These are phyloP conservation scores for Colletotrichum karsti DNA, from an alignment of 2,329 filamentous ascomycete species.

Conservation along the genomic window DNA sequence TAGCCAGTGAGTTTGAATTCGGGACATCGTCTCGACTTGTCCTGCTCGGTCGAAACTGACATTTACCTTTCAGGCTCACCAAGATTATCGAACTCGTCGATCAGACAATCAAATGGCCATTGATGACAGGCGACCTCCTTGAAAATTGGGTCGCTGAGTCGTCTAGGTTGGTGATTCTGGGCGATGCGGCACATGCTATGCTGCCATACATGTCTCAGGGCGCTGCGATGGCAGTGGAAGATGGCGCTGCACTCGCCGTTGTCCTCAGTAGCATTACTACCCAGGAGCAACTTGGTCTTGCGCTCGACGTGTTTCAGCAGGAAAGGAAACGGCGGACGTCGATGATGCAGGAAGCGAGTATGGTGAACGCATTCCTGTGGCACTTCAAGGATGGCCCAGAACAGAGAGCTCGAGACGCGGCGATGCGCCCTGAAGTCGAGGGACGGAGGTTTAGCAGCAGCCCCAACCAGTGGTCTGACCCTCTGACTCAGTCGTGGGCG, in stretches of 20 bases:
- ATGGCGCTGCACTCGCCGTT: conserved; percentile 65
- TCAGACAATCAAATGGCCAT: conserved; percentile 43
- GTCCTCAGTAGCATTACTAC: conserved; percentile 57
- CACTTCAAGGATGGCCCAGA: conserved; percentile 52
- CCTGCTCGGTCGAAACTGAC: neutral
- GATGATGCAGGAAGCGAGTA: conserved; percentile 66
- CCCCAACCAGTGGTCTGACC: conserved; percentile 58
- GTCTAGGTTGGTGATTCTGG: conserved; percentile 65
- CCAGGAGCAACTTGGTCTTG: conserved; percentile 38
- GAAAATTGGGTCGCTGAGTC: conserved; percentile 61
- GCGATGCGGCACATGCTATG: conserved; percentile 72
- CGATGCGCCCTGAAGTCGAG: conserved; percentile 49
- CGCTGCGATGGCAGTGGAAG: conserved; percentile 69
- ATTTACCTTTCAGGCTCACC: conserved; percentile 34
- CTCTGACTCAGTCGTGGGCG: conserved; percentile 53
- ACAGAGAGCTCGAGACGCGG: conserved; percentile 50
- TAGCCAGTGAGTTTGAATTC: conserved; percentile 36
- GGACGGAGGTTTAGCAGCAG: conserved; percentile 46
- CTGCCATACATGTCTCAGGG: conserved; percentile 67
- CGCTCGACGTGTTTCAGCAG: conserved; percentile 59
- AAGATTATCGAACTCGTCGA: conserved; percentile 45
- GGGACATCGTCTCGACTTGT: too few relatives aligned
- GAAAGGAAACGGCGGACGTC: conserved; percentile 67
- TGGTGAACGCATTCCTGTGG: conserved; percentile 56
- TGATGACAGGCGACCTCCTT: conserved; percentile 35